Percentiles rank a stretch among this genome's conserved stretches.
Evolutionary conservation across 352 stramenopile genomes (phyloP).

Genomic region (Ophiocytium majus): DNA sequence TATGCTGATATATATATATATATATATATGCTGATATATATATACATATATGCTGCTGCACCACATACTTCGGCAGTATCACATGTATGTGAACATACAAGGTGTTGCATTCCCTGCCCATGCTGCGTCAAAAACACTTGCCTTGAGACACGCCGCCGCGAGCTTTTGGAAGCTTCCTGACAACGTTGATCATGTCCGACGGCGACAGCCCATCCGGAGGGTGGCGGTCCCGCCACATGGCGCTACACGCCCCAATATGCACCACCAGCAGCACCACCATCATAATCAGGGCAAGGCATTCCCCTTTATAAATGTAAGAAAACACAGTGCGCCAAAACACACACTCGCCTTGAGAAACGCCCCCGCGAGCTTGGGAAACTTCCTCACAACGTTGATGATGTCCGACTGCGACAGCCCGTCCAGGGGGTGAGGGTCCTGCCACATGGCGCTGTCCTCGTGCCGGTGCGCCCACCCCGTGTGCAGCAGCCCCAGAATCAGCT

Average conservation of each 20-base stretch:
- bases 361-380: background rate
- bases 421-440: background rate
- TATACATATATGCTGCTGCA: too few species aligned
- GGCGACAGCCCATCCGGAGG: background rate
- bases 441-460: background rate
- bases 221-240: background rate
- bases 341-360: background rate
- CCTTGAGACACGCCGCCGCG: background rate
- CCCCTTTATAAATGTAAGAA: background rate
- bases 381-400: background rate
- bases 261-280: background rate
- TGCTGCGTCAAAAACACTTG: background rate
- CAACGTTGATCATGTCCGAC: background rate
- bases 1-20: too few species aligned
- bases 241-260: background rate
- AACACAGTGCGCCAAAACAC: background rate
- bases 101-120: too few species aligned
- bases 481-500: background rate
- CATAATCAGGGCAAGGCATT: background rate
- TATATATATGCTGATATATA: too few species aligned
- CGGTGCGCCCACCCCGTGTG: background rate
- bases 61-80: too few species aligned
- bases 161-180: constrained; percentile 5
- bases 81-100: too few species aligned
- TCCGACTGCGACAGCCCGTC: background rate